phyloP scores from a whole-genome alignment of 805 yeast species.

The Suhomyces xylopsoci region DNA sequence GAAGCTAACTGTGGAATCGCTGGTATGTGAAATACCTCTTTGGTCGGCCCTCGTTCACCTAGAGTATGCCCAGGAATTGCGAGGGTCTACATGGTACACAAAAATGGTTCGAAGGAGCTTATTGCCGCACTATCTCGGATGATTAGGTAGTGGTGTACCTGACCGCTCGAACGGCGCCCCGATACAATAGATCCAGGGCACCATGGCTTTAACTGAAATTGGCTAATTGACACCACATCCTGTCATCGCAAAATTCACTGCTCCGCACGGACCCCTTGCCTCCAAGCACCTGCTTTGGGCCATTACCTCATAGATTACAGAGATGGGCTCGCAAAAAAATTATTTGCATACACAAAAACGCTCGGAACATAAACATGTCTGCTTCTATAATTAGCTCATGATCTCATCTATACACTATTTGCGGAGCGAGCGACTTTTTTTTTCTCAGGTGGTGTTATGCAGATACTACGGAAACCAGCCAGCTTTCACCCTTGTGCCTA shows the following conservation, averaged over 20 bases:
- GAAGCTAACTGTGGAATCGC: neutral
- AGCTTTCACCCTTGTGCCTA: neutral
- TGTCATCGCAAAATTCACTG: neutral
- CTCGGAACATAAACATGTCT: neutral
- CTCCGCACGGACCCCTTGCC: neutral
- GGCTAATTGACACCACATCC: neutral
- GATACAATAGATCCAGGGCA: neutral
- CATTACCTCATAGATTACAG: neutral
- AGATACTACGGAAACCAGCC: neutral
- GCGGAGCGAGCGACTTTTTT: neutral
- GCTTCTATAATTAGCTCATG: neutral
- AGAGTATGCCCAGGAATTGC: neutral
- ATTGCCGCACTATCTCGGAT: neutral
- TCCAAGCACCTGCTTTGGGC: neutral
- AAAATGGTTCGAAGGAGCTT: neutral
- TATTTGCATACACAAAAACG: neutral
- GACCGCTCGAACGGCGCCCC: neutral
- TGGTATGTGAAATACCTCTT: neutral
- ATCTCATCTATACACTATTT: neutral
- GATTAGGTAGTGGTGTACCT: neutral
- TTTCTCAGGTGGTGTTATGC: neutral
- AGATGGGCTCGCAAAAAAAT: neutral
- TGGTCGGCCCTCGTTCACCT: neutral
- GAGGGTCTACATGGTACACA: neutral
- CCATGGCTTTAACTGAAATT: neutral